A percentile compares a stretch with the other conserved stretches of the same genome.
Conservation (phyloP, 2,329 filamentous ascomycete genomes). For the Hyphodiscus sp. region DNA sequence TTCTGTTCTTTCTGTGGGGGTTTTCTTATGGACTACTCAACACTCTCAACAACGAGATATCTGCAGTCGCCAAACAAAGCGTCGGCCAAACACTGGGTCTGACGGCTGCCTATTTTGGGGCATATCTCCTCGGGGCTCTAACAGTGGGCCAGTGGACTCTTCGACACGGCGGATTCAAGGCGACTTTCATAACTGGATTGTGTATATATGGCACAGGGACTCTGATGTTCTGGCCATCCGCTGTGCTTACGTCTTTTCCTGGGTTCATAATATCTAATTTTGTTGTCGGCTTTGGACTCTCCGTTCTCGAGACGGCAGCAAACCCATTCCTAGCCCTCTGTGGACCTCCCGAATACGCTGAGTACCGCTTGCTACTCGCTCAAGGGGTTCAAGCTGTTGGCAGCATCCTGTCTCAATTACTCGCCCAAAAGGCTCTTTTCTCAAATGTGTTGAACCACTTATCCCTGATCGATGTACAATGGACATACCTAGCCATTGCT, state of each 20-base stretch:
- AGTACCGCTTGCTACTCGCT: constrained; percentile 67
- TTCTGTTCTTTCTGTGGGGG: constrained; percentile 84
- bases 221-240: constrained; percentile 82
- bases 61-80: constrained; percentile 50
- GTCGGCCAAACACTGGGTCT: constrained; percentile 58
- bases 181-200: constrained; percentile 72
- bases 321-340: constrained; percentile 70
- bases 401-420: constrained; percentile 62
- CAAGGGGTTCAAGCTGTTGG: constrained; percentile 74
- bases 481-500: constrained; percentile 78
- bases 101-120: constrained; percentile 65
- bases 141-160: constrained; percentile 66
- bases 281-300: constrained; percentile 70
- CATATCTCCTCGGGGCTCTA: constrained; percentile 64
- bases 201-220: constrained; percentile 69
- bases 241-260: constrained; percentile 65
- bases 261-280: constrained; percentile 72
- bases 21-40: constrained; percentile 85
- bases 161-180: constrained; percentile 67
- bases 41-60: constrained; percentile 67
- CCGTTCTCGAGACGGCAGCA: constrained; percentile 72
- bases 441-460: constrained; percentile 42
- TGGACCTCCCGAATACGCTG: constrained; percentile 65
- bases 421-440: constrained; percentile 73
- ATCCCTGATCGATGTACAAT: constrained; percentile 69